phyloP scores from a whole-genome alignment of 2,329 filamentous ascomycete genomes.

The Graphiopsis chlorocephala region DNA sequence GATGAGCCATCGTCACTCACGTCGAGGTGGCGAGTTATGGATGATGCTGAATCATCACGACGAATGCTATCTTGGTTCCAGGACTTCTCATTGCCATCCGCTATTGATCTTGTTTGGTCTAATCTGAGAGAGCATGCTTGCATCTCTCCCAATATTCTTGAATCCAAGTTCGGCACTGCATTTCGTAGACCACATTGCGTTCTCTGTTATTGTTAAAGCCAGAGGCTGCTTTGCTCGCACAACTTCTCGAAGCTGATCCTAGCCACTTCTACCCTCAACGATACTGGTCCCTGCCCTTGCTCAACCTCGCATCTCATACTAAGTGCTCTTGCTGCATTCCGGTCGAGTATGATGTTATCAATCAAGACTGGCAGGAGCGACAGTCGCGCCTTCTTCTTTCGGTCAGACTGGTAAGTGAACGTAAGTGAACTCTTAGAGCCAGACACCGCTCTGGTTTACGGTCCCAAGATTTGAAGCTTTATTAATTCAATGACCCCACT shows the following conservation, averaged over 20 bases:
- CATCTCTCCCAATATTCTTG: not conserved
- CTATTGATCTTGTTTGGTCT: not conserved
- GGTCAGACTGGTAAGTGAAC: not conserved
- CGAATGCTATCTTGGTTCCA: not conserved
- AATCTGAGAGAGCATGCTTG: not conserved
- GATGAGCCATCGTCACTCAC: constrained; percentile 7
- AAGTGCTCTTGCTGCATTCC: not conserved
- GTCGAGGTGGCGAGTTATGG: not conserved
- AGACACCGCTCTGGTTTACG: no score
- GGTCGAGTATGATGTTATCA: not conserved
- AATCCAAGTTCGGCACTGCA: not conserved
- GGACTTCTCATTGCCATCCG: not conserved
- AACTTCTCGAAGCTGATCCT: not conserved
- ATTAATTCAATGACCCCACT: no score
- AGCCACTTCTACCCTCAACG: not conserved
- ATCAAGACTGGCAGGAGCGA: not conserved
- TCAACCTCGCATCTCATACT: not conserved
- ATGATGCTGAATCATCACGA: not conserved
- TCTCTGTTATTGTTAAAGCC: not conserved
- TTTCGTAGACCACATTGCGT: not conserved
- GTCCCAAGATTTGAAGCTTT: no score
- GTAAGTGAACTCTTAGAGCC: not conserved
- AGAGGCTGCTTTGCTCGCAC: not conserved
- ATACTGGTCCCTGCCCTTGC: no score
- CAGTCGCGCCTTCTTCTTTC: not conserved